Conservation (phyloP, 805 yeast species). For the Candida andamanensis region DNA sequence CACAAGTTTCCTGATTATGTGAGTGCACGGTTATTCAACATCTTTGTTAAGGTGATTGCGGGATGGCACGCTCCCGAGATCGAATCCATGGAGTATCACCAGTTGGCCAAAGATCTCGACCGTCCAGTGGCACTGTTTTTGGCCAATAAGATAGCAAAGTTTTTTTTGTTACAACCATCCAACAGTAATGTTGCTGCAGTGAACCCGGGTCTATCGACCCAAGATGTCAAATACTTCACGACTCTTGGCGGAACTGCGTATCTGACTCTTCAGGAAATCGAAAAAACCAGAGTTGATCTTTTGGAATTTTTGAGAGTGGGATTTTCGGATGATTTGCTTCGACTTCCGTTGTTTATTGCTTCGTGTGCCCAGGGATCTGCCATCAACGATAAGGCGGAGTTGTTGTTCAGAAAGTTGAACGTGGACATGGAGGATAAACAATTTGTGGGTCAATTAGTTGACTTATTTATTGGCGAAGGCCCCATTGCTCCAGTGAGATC, state of each 20-base stretch:
- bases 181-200: constrained; percentile 19
- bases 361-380: constrained; percentile 54
- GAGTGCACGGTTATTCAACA: constrained; percentile 56
- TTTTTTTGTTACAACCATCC: constrained; percentile 52
- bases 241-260: constrained; percentile 62
- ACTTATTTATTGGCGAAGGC: constrained; percentile 49
- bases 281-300: constrained; percentile 21
- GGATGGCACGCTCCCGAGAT: constrained; percentile 46
- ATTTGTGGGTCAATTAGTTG: constrained; percentile 41
- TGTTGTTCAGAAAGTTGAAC: constrained; percentile 44
- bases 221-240: constrained; percentile 59
- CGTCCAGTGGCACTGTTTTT: constrained; percentile 43
- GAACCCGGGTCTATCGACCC: constrained; percentile 60
- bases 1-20: constrained; percentile 27
- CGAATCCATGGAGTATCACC: constrained; percentile 39
- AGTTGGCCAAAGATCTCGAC: constrained; percentile 26
- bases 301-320: constrained; percentile 39
- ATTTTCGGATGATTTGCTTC: constrained; percentile 30
- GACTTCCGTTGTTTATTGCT: constrained; percentile 56
- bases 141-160: constrained; percentile 44
- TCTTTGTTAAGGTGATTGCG: constrained; percentile 50
- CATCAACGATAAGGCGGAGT: constrained; percentile 51
- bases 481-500: constrained; percentile 47
- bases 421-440: constrained; percentile 48
- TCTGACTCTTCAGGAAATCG: constrained; percentile 42